These are phyloP conservation scores for Eutrema yunnanense DNA, from an alignment of 345 rosid species.

Conservation along the genomic window DNA sequence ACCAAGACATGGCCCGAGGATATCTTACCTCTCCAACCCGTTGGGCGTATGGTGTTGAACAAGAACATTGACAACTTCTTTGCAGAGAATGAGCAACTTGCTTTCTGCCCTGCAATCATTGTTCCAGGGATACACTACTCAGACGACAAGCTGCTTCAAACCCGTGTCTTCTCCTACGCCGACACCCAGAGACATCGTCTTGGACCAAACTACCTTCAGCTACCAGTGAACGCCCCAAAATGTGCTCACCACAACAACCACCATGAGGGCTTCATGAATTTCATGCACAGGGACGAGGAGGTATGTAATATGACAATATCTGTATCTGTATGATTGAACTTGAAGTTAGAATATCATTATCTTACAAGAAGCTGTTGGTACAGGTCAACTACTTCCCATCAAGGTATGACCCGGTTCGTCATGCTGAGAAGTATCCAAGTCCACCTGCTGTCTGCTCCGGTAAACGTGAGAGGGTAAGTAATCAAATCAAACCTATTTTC, in stretches of 20 bases:
- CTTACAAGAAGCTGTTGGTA: slow-evolving; percentile 23
- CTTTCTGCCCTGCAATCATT: slow-evolving; percentile 82
- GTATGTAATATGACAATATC: slow-evolving; percentile 23
- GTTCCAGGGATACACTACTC: slow-evolving; percentile 95
- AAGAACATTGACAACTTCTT: slow-evolving; percentile 97
- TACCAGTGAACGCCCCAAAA: slow-evolving; percentile 95
- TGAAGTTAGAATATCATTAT: neutral
- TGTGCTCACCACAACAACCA: slow-evolving; percentile 95
- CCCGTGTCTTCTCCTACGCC: slow-evolving; percentile 76
- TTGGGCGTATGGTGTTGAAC: slow-evolving; percentile 95
- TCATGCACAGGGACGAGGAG: slow-evolving; percentile 95
- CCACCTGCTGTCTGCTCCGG: slow-evolving; percentile 59
- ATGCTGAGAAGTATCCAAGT: slow-evolving; percentile 72
- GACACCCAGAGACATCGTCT: slow-evolving; percentile 99
- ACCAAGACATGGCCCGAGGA: slow-evolving; percentile 99
- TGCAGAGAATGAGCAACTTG: slow-evolving; percentile 93
- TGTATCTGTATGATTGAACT: neutral
- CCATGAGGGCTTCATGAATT: slow-evolving; percentile 88
- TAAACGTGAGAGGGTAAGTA: slow-evolving; percentile 75
- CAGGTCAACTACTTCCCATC: slow-evolving; percentile 98
- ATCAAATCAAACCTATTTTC: neutral
- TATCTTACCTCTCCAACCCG: slow-evolving; percentile 87
- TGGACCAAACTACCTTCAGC: slow-evolving; percentile 96
- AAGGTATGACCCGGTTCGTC: slow-evolving; percentile 75
- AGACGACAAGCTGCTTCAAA: slow-evolving; percentile 86